Evolutionary conservation across 495 filamentous ascomycete species (phyloP), one percentile per base, ranked within the genome.

Genomic region (Aspergillus ostianus): DNA sequence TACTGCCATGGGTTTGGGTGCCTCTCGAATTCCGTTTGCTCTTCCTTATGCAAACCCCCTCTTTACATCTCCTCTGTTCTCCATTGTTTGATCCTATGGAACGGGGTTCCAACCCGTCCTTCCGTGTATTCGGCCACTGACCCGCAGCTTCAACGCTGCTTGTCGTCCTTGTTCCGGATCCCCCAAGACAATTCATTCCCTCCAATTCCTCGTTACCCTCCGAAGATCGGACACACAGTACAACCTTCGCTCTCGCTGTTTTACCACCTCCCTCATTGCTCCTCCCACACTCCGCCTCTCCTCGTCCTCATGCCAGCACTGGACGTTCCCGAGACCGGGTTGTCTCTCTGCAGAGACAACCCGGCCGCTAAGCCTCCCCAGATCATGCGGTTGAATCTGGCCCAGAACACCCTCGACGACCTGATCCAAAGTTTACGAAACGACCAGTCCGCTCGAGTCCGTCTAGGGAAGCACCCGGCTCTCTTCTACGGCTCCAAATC

Each of bases 381-480:
- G 69, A 75, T 81, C 56, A 85, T 92, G 76, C 86, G 86, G 60
- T 71, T 92, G 58, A 83, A 82, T 26, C 71, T 92, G 58, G 82
- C 78, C 60, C 82, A 89, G 70, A 81, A 73, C 57, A 80, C 86
- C 32, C 82, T 91, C 59, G 84, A 90, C 65, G 84, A 90, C 30
- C 83, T 92, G 72, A 86, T 91, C 58, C 80, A 83, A 62, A 84
- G 80, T 64, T 81, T 89, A 20, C 81, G 84, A 47, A 77, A 81
- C 66, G 85, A 84, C 69, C 83, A 87, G 30, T 81, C 85, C 58
- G 82, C 81, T 65, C 69, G 76, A 65, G 65, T 80, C 46, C 74
- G 71, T 45, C 68, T 80, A 55, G 77, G 78, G 51, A 80, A 77
- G 61, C 72, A 74, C 61, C 71, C 81, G 59, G 79, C 75, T 47